Evolutionary conservation across 768 basidiomycete genomes (phyloP), one percentile per base, ranked within the genome.

Genomic region (Boletus rufocinnamomeus): DNA sequence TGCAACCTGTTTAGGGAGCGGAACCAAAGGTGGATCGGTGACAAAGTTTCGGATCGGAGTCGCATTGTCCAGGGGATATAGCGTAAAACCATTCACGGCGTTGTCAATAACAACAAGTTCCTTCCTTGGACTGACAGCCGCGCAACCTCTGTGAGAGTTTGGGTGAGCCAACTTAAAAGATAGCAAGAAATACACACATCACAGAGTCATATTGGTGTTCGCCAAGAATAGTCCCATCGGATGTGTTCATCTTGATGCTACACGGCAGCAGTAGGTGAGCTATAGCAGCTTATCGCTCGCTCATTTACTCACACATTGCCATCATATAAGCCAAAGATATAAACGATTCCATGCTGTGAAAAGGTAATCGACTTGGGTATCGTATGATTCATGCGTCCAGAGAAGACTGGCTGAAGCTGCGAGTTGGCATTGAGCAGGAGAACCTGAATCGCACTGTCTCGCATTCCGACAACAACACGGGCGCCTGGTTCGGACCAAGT

Each of bases 321-420:
- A 50, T 61, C 47, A n/a, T 41, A 61, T 19, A 57, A 37, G 7
- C 60, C 56, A 44, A 61, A 61, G 1, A 61, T 34, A 53, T 58
- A 50, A 3, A 58, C 4, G 2, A 9, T 28, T 11, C 34, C 50
- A 23, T 10, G 40, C 6, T 52, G 38, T 17, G 32, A 17, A 21
- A 61, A 61, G 9, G 32, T 23, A 13, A 61, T 45, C 0, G 41
- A 52, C 51, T 58, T 58, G 0, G 56, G 41, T 21, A 61, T 47
- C 1, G 17, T 61, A 32, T 32, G 19, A 8, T 53, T 40, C 38
- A 61, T 30, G 6, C 41, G 40, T 11, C 55, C 55, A 4, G 27
- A 28, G 17, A 57, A 60, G 8, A 58, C 10, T 28, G 56, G 28
- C 23, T 57, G 50, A 35, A 60, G 59, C 16, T 60, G 59, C 0